phyloP scores from a whole-genome alignment of 78 protist species.

The Diacronema lutheri region DNA sequence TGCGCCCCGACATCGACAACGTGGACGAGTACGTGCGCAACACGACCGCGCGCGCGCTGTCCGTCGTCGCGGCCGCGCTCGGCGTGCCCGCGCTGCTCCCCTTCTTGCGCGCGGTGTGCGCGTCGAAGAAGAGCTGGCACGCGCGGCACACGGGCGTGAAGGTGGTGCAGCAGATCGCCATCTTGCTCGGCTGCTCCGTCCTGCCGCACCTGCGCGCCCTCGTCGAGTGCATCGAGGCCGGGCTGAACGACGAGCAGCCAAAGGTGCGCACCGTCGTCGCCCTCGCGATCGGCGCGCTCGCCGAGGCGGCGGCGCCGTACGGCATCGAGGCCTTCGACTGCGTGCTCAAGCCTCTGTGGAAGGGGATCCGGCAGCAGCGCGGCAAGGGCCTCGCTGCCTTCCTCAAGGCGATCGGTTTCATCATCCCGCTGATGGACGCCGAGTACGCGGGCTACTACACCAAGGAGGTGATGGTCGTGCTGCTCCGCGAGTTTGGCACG shows the following conservation, averaged over 20 bases:
- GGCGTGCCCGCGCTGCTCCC: constrained; percentile 94
- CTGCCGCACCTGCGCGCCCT: constrained; percentile 89
- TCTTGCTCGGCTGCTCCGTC: constrained; percentile 94
- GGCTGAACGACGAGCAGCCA: constrained; percentile 73
- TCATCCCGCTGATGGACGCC: constrained; percentile 97
- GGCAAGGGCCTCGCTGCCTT: constrained; percentile 95
- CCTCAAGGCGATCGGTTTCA: constrained; percentile 95
- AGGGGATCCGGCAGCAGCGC: constrained; percentile 72
- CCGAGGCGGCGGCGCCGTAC: constrained; percentile 97
- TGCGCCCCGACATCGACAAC: constrained; percentile 96
- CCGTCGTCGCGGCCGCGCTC: constrained; percentile 96
- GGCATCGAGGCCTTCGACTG: constrained; percentile 90
- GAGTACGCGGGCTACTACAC: constrained; percentile 87
- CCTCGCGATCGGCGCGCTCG: constrained; percentile 93
- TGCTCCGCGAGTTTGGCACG: constrained; percentile 87
- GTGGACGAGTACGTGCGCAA: constrained; percentile 90
- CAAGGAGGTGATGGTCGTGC: constrained; percentile 75
- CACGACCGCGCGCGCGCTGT: constrained; percentile 97
- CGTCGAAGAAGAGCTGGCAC: constrained; percentile 90
- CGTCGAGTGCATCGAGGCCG: constrained; percentile 82
- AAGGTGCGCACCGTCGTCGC: constrained; percentile 92
- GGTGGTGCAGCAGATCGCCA: constrained; percentile 95
- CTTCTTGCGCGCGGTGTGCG: constrained; percentile 95
- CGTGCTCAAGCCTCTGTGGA: constrained; percentile 92
- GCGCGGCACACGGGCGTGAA: constrained; percentile 96